Percentiles rank a stretch among this genome's conserved stretches.
phyloP scores from a whole-genome alignment of 2,329 filamentous ascomycete species.

The Akanthomyces muscarius region DNA sequence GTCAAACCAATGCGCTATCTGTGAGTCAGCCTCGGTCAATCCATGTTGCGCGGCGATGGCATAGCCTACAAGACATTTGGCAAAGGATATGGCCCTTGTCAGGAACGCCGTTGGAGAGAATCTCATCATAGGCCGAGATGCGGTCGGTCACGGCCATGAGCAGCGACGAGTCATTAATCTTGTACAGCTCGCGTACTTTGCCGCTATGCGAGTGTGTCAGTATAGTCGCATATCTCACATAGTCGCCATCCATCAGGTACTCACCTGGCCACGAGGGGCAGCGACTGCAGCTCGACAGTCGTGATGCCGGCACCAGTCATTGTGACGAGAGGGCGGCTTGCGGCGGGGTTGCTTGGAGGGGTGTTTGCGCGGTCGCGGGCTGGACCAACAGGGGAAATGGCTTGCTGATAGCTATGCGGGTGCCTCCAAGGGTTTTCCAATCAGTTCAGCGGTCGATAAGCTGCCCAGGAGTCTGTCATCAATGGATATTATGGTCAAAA shows the following conservation, averaged over 20 bases:
- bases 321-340: background rate
- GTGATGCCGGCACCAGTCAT: constrained; percentile 12
- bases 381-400: background rate
- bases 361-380: background rate
- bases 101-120: constrained; percentile 66
- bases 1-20: constrained; percentile 50
- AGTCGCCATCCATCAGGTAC: background rate
- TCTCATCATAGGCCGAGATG: constrained; percentile 92
- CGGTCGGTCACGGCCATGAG: constrained; percentile 85
- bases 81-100: constrained; percentile 52
- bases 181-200: constrained; percentile 81
- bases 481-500: background rate
- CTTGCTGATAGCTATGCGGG: background rate
- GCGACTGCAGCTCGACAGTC: constrained; percentile 13
- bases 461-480: background rate
- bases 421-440: background rate
- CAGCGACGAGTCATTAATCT: constrained; percentile 62
- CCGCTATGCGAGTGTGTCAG: constrained; percentile 25
- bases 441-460: background rate
- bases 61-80: constrained; percentile 28
- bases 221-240: background rate
- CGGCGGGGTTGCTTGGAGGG: background rate
- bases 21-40: background rate
- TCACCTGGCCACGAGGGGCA: constrained; percentile 17
- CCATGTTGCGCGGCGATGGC: background rate